Percentiles rank a stretch among this genome's conserved stretches.
These are phyloP conservation scores for Ailanthus altissimus DNA, from an alignment of 345 rosid genomes.

Conservation along the genomic window DNA sequence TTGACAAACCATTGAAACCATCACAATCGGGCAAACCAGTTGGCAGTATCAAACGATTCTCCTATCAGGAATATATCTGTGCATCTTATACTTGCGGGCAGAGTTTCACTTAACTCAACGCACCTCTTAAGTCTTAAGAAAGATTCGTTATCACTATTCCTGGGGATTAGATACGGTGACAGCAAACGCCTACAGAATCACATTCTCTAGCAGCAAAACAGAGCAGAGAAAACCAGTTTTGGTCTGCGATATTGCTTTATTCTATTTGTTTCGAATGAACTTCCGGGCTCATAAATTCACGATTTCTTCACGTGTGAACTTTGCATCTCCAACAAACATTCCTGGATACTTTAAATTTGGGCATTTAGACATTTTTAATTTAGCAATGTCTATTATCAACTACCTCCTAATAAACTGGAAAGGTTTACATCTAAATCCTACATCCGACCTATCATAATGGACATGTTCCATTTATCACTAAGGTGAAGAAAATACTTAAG, in stretches of 20 bases:
- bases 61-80: background rate
- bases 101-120: slow-evolving; percentile 12
- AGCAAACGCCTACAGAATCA: background rate
- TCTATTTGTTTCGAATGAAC: background rate
- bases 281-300: background rate
- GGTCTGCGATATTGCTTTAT: background rate
- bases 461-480: too few relatives aligned
- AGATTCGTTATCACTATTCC: background rate
- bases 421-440: background rate
- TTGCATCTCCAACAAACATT: background rate
- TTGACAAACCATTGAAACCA: background rate
- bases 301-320: background rate
- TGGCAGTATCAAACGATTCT: background rate
- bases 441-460: too few relatives aligned
- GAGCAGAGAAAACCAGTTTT: background rate
- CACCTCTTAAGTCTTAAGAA: background rate
- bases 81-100: background rate
- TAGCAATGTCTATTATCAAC: background rate
- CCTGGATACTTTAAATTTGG: background rate
- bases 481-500: too few relatives aligned
- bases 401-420: background rate
- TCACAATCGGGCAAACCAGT: background rate
- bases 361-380: background rate
- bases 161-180: background rate
- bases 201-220: background rate